These are phyloP conservation scores for Corynespora cassiicola DNA, from an alignment of 2,329 filamentous ascomycete species.

Conservation along the genomic window DNA sequence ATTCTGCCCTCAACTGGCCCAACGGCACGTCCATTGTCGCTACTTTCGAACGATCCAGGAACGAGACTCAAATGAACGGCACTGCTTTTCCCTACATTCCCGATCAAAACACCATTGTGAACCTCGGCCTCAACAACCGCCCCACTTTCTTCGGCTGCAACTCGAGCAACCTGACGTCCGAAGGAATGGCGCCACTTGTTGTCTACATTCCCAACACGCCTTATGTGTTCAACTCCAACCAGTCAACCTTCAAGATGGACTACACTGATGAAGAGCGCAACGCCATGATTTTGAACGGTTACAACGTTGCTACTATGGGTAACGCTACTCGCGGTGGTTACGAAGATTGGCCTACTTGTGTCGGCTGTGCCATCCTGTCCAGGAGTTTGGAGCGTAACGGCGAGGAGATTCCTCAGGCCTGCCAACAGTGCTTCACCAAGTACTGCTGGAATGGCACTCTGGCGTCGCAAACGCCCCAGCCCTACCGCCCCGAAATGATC, in stretches of 20 bases:
- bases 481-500: constrained; percentile 35
- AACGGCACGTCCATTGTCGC: constrained; percentile 78
- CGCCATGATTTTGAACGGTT: constrained; percentile 84
- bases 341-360: constrained; percentile 77
- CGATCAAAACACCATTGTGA: constrained; percentile 78
- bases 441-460: constrained; percentile 95
- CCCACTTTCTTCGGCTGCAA: constrained; percentile 86
- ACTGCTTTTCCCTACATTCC: constrained; percentile 77
- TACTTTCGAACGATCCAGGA: constrained; percentile 72
- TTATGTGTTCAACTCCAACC: constrained; percentile 78
- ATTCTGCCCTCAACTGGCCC: constrained; percentile 67
- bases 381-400: constrained; percentile 76
- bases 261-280: constrained; percentile 74
- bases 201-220: constrained; percentile 90
- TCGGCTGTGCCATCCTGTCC: constrained; percentile 84
- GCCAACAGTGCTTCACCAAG: constrained; percentile 74
- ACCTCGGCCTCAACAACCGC: constrained; percentile 73
- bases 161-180: constrained; percentile 65
- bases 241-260: constrained; percentile 74
- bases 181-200: constrained; percentile 67
- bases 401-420: constrained; percentile 72
- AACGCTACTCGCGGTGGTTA: constrained; percentile 74
- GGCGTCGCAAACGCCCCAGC: constrained; percentile 42
- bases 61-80: constrained; percentile 65
- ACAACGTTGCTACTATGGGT: constrained; percentile 80